Evolutionary conservation across 768 basidiomycete genomes (phyloP).

Genomic region (Podaxis sp.): DNA sequence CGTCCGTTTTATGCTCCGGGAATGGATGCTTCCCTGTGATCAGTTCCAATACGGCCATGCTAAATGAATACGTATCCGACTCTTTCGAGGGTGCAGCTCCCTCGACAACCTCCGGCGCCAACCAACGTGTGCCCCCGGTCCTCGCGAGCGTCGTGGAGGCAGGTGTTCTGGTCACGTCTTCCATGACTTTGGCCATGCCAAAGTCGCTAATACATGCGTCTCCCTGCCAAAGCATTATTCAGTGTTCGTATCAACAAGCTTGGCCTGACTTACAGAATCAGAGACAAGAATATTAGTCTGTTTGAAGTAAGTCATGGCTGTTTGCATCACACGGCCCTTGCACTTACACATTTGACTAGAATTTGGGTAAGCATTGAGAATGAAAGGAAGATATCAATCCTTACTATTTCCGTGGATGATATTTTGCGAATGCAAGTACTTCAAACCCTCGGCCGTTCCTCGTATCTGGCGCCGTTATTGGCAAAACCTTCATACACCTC

Average conservation of each 20-base stretch:
- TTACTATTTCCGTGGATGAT: neutral
- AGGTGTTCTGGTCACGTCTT: neutral
- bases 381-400: neutral
- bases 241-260: neutral
- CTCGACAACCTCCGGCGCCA: neutral
- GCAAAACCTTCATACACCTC: neutral
- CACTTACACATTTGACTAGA: constrained; percentile 9
- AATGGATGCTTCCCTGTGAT: neutral
- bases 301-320: neutral
- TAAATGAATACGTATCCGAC: neutral
- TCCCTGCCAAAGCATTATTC: neutral
- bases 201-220: neutral
- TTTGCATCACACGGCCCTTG: neutral
- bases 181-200: neutral
- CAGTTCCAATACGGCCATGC: neutral
- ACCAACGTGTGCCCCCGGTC: neutral
- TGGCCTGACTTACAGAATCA: neutral
- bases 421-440: neutral
- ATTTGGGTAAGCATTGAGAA: neutral
- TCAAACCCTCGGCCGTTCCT: neutral
- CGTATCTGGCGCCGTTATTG: neutral
- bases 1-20: neutral
- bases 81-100: neutral
- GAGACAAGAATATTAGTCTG: neutral
- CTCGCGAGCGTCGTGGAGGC: constrained; percentile 22